Evolutionary conservation across 352 stramenopile genomes (phyloP).

Genomic region (Globisporangium emineosum): DNA sequence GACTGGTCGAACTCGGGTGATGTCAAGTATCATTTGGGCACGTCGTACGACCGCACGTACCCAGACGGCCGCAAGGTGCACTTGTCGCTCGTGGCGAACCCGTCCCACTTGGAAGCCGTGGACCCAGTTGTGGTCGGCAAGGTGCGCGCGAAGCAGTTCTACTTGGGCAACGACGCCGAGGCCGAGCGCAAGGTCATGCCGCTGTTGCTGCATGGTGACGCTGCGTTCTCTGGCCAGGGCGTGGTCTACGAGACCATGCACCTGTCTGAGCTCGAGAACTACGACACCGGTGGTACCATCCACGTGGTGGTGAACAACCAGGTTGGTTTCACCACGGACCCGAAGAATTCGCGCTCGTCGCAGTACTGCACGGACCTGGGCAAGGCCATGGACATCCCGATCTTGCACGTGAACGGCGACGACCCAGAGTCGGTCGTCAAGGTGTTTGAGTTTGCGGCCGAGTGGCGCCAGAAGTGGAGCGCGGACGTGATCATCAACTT

Average conservation of each 20-base stretch:
- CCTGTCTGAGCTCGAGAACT: slow-evolving; percentile 90
- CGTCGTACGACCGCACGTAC: slow-evolving; percentile 95
- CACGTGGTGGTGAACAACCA: slow-evolving; percentile 99
- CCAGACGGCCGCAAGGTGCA: slow-evolving; percentile 93
- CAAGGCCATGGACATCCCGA: slow-evolving; percentile 95
- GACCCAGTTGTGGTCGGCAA: slow-evolving; percentile 96
- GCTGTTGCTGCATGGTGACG: slow-evolving; percentile 96
- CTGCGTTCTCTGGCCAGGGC: slow-evolving; percentile 94
- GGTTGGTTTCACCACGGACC: slow-evolving; percentile 96
- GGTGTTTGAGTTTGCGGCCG: slow-evolving; percentile 88
- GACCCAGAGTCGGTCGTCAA: slow-evolving; percentile 90
- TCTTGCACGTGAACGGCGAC: slow-evolving; percentile 94
- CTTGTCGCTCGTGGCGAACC: slow-evolving; percentile 96
- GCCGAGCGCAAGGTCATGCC: slow-evolving; percentile 89
- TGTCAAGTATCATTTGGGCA: slow-evolving; percentile 99
- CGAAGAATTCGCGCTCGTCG: slow-evolving; percentile 91
- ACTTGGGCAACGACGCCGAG: slow-evolving; percentile 89
- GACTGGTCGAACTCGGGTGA: slow-evolving; percentile 93
- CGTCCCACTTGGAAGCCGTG: slow-evolving; percentile 97
- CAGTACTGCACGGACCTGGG: slow-evolving; percentile 96
- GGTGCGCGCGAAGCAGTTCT: slow-evolving; percentile 95
- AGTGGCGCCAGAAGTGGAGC: slow-evolving; percentile 73
- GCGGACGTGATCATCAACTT: slow-evolving; percentile 98
- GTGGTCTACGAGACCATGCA: slow-evolving; percentile 99
- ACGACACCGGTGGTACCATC: slow-evolving; percentile 95